Conservation (phyloP, 2,329 filamentous ascomycete species). For the Blastomyces parvus region DNA sequence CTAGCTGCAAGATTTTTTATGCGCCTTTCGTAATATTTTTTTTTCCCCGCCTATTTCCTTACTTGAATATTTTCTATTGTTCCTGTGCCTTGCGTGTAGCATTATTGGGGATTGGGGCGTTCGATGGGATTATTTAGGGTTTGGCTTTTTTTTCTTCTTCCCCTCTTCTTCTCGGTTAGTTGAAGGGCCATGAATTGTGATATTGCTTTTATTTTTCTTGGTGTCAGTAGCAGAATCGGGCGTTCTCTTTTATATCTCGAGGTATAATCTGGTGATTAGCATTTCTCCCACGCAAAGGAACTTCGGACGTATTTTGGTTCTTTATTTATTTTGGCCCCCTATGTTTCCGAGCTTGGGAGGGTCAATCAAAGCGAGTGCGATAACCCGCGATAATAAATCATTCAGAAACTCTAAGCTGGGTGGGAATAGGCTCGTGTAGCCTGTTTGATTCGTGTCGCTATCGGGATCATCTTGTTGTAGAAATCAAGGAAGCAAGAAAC, state of each 20-base stretch:
- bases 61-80: neutral
- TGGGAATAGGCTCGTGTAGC: neutral
- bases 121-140: neutral
- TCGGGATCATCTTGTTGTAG: neutral
- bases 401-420: neutral
- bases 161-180: neutral
- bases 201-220: neutral
- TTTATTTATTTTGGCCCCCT: too few relatives aligned
- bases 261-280: neutral
- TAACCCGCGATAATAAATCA: neutral
- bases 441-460: neutral
- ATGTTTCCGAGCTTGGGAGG: too few relatives aligned
- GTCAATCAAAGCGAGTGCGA: neutral
- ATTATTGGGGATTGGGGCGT: slow-evolving; percentile 7
- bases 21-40: neutral
- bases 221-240: neutral
- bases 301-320: too few relatives aligned
- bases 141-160: neutral
- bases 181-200: neutral
- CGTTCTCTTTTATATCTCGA: neutral
- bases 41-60: neutral
- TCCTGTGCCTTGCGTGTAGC: neutral
- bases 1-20: neutral
- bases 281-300: neutral
- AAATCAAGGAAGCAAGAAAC: neutral